These are phyloP conservation scores for Xylaria scruposa DNA, from an alignment of 495 filamentous ascomycete species.

Conservation along the genomic window DNA sequence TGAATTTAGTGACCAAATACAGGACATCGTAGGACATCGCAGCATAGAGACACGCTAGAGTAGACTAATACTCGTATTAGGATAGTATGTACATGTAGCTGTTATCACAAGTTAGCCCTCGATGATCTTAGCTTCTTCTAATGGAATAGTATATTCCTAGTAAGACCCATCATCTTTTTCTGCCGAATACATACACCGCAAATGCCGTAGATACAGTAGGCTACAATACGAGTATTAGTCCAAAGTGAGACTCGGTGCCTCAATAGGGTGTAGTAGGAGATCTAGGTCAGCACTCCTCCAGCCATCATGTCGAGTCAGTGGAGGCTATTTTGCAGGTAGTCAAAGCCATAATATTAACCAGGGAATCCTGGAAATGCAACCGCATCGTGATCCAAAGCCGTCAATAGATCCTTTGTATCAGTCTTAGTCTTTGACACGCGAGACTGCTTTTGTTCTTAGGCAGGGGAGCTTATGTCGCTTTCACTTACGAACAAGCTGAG, in stretches of 20 bases:
- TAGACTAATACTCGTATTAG: constrained; percentile 2
- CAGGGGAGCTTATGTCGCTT: not conserved
- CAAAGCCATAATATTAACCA: not conserved
- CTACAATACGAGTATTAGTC: not conserved
- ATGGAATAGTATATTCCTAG: not conserved
- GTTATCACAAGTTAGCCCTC: not conserved
- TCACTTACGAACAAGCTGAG: not conserved
- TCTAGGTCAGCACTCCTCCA: not conserved
- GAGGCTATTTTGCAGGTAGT: not conserved
- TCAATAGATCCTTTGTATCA: not conserved
- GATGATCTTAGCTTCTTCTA: constrained; percentile 3
- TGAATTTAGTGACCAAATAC: not conserved
- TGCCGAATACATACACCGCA: not conserved
- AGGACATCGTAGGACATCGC: not conserved
- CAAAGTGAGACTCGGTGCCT: not conserved
- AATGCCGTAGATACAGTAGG: not conserved
- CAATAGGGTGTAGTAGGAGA: not conserved
- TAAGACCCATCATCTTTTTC: not conserved
- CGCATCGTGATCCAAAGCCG: not conserved
- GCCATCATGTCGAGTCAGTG: not conserved
- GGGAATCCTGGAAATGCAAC: constrained; percentile 4
- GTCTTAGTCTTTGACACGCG: not conserved
- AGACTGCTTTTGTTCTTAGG: not conserved
- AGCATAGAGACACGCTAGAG: not conserved
- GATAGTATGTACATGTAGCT: not conserved